phyloP scores from a whole-genome alignment of 2,329 filamentous ascomycete genomes.

The Ophiobolus disseminans region DNA sequence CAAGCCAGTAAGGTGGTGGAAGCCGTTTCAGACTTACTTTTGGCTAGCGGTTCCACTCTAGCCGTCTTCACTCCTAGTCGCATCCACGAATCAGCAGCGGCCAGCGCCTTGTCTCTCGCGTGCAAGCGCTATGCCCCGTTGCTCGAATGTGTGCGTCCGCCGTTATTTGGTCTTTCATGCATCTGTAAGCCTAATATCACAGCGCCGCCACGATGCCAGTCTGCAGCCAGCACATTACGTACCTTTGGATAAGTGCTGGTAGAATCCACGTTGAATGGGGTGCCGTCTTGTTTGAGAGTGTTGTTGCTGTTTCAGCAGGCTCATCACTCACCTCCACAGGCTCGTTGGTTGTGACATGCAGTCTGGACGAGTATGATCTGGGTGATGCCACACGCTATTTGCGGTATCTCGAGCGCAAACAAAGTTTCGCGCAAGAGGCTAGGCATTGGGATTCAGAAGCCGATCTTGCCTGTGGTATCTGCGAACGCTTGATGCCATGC shows the following conservation, averaged over 20 bases:
- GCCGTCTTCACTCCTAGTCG: conserved; percentile 30
- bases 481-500: conserved; percentile 38
- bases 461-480: conserved; percentile 22
- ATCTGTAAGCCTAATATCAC: conserved; percentile 34
- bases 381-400: no score
- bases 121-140: conserved; percentile 39
- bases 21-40: conserved; percentile 47
- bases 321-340: not conserved
- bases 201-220: conserved; percentile 5
- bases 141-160: conserved; percentile 27
- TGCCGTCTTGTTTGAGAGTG: not conserved
- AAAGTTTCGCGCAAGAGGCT: conserved; percentile 2
- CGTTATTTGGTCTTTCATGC: conserved; percentile 41
- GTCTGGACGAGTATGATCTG: no score
- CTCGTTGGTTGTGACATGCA: no score
- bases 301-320: conserved; percentile 2
- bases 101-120: conserved; percentile 26
- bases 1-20: conserved; percentile 36
- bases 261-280: not conserved
- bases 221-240: conserved; percentile 8
- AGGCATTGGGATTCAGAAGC: conserved; percentile 7
- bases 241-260: conserved; percentile 9
- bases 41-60: conserved; percentile 34
- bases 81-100: conserved; percentile 37
- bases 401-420: not conserved